phyloP scores from a whole-genome alignment of 2,329 filamentous ascomycete species.

The Aspergillus pseudoviridinutans region DNA sequence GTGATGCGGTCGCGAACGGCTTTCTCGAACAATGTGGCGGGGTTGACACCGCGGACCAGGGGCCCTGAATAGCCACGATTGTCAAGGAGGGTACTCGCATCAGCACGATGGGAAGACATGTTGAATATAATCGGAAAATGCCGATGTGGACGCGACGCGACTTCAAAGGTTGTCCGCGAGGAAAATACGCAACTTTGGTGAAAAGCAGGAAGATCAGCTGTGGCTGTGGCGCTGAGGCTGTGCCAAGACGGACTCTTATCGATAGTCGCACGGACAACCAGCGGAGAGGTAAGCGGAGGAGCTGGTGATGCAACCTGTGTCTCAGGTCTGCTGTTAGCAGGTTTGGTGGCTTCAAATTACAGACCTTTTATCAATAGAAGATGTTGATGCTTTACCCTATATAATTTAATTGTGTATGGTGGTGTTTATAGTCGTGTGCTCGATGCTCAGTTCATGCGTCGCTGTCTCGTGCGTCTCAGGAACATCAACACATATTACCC shows the following conservation, averaged over 20 bases:
- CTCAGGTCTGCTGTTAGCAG: background rate
- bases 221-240: background rate
- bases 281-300: slow-evolving; percentile 14
- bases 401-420: background rate
- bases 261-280: slow-evolving; percentile 38
- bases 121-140: slow-evolving; percentile 44
- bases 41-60: slow-evolving; percentile 85
- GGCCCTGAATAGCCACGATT: slow-evolving; percentile 76
- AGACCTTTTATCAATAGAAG: background rate
- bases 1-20: slow-evolving; percentile 92
- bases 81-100: slow-evolving; percentile 74
- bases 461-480: background rate
- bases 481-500: background rate
- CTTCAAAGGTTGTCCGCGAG: background rate
- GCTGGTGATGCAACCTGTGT: background rate
- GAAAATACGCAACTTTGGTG: slow-evolving; percentile 4
- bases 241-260: slow-evolving; percentile 31
- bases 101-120: slow-evolving; percentile 65
- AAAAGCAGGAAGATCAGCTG: slow-evolving; percentile 3
- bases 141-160: slow-evolving; percentile 1
- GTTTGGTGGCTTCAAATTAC: background rate
- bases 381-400: background rate
- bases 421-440: background rate
- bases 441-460: background rate
- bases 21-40: slow-evolving; percentile 93